Evolutionary conservation across 495 filamentous ascomycete genomes (phyloP), one percentile per base, ranked within the genome.

Genomic region (Evernia prunastri): DNA sequence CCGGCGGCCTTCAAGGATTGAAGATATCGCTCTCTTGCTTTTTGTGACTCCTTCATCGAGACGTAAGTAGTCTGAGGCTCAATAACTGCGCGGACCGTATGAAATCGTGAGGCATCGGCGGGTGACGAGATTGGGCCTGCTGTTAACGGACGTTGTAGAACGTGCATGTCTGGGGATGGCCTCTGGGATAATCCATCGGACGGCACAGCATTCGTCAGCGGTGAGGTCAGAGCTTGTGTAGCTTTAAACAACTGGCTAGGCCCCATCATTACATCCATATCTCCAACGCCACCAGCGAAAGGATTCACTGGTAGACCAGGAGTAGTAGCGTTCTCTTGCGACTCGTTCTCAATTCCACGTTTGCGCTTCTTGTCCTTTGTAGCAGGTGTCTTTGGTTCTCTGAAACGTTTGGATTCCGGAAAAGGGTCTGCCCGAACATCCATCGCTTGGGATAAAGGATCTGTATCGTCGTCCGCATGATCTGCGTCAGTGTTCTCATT

Each of bases 181-280:
- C 80, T 77, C 49, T 80, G 79, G 15, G 80, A 82, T 57, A 76
- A 45, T 10, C 72, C 67, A 53, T 81, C 81, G 11, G 75, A 72
- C 4, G 75, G 72, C 6, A 72, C 68, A 12, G 68, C 62, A 66
- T 77, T 74, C 15, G 76, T 72, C 35, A 82, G 67, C 3, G 81
- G 81, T 17, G 81, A 82, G 3, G 80, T 80, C n/a, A 77, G 74
- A n/a, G 77, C 80, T 61, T 82, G 81, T 0, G 81, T 83, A 13
- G 78, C 76, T 54, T 72, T 76, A 67, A 83, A 83, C 0, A 81
- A 56, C 67, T 83, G 80, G 57, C 81, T 83, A 18, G 82, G 69
- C 5, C 76, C 74, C 73, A 83, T 75, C 8, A 80, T 66, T 17
- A 77, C 79, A 29, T 76, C 74, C 39, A 73, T 75, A 3, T 75